Evolutionary conservation across 139 green algal species (phyloP).

Genomic region (Pleodorina starrii): DNA sequence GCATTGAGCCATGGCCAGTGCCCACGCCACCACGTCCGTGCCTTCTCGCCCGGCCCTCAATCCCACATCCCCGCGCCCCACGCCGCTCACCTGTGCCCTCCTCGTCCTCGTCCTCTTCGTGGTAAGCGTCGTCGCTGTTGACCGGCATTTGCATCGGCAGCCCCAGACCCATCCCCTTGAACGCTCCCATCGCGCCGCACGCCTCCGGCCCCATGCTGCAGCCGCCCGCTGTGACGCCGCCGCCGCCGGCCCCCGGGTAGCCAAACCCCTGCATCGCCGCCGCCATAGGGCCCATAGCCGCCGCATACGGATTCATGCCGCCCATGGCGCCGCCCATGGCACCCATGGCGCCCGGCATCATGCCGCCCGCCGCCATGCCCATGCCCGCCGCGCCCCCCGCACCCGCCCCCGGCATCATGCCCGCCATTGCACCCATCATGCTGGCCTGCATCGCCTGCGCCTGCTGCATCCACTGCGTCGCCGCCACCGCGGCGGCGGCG

Average conservation of each 20-base stretch:
- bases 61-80: too few relatives aligned
- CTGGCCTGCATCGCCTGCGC: constrained; percentile 14
- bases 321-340: not conserved
- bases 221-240: not conserved
- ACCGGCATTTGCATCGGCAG: constrained; percentile 18
- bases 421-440: constrained; percentile 9
- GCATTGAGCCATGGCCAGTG: too few relatives aligned
- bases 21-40: too few relatives aligned
- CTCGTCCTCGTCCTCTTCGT: constrained; percentile 10
- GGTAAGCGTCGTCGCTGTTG: constrained; percentile 41
- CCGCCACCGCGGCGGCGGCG: not conserved
- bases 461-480: constrained; percentile 40
- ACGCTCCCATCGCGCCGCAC: not conserved
- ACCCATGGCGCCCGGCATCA: not conserved
- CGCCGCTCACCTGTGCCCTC: not conserved
- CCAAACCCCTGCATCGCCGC: not conserved
- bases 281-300: not conserved
- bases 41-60: too few relatives aligned
- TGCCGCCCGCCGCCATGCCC: not conserved
- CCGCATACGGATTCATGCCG: not conserved
- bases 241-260: not conserved
- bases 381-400: not conserved
- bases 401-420: constrained; percentile 5
- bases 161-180: not conserved
- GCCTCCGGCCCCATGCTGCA: not conserved